Percentiles rank a stretch among this genome's conserved stretches.
Evolutionary conservation across 2,329 filamentous ascomycete genomes (phyloP).

Genomic region (Fusarium nurragi): DNA sequence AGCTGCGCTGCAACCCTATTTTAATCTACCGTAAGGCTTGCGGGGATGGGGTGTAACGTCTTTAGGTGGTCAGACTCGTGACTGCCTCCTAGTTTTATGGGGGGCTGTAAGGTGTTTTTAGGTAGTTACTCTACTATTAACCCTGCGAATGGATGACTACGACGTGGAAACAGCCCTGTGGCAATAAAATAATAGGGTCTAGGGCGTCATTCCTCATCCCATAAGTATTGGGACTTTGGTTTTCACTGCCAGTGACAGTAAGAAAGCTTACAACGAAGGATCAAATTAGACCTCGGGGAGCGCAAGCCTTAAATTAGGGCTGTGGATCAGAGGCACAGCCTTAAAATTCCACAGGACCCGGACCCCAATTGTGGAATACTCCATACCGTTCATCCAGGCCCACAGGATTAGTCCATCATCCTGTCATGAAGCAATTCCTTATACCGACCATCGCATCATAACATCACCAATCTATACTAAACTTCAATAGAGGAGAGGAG

Average conservation of each 20-base stretch:
- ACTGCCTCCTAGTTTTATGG: background rate
- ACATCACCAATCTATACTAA: too few species aligned
- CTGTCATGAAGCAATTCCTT: too few species aligned
- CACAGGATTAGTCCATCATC: background rate
- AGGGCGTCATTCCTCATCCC: background rate
- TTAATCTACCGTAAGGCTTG: background rate
- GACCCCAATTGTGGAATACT: background rate
- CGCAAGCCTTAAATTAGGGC: too few species aligned
- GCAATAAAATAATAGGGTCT: background rate
- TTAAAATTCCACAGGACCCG: too few species aligned
- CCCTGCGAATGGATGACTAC: background rate
- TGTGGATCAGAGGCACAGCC: too few species aligned
- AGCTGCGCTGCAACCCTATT: background rate
- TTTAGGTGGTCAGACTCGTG: background rate
- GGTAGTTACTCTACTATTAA: too few species aligned
- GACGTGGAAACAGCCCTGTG: background rate
- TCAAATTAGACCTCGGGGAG: too few species aligned
- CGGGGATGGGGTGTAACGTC: background rate
- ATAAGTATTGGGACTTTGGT: background rate
- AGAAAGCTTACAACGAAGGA: background rate
- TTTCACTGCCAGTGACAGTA: too few species aligned
- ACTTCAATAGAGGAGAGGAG: too few species aligned
- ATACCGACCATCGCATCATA: too few species aligned
- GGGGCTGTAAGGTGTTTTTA: background rate
- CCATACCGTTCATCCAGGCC: background rate